A percentile compares a stretch with the other conserved stretches of the same genome.
Evolutionary conservation across 2,329 filamentous ascomycete species (phyloP).

Genomic region (Trichothecium roseum): DNA sequence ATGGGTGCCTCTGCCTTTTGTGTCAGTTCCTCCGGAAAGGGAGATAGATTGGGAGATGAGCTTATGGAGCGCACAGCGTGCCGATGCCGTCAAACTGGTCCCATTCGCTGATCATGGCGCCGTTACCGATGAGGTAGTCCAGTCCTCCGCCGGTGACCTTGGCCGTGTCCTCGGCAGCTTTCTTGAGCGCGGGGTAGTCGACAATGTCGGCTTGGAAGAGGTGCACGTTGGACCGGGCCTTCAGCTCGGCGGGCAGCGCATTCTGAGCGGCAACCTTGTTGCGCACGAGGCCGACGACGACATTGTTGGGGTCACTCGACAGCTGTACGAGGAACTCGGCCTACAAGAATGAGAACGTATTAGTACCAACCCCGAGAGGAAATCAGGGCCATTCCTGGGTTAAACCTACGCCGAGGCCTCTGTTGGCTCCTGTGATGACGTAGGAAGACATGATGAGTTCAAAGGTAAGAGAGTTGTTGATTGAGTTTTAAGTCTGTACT

Average conservation of each 20-base stretch:
- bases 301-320: slow-evolving; percentile 30
- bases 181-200: slow-evolving; percentile 25
- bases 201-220: slow-evolving; percentile 35
- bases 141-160: slow-evolving; percentile 23
- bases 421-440: slow-evolving; percentile 9
- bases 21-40: too few relatives aligned
- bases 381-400: neutral
- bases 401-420: slow-evolving; percentile 10
- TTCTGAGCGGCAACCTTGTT: slow-evolving; percentile 32
- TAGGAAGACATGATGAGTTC: slow-evolving; percentile 8
- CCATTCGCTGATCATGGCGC: slow-evolving; percentile 18
- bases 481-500: neutral
- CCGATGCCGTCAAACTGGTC: neutral
- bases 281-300: slow-evolving; percentile 36
- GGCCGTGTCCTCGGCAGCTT: neutral
- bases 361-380: neutral
- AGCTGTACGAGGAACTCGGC: slow-evolving; percentile 38
- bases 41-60: neutral
- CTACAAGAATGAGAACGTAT: slow-evolving; percentile 15
- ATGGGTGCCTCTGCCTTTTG: too few relatives aligned
- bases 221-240: slow-evolving; percentile 28
- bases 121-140: slow-evolving; percentile 42
- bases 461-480: slow-evolving; percentile 2
- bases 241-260: slow-evolving; percentile 29
- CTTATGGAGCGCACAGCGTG: slow-evolving; percentile 2